Percentiles rank a stretch among this genome's conserved stretches.
Evolutionary conservation across 108 stramenopile species (phyloP).

Genomic region (Conticribra weissflogii): DNA sequence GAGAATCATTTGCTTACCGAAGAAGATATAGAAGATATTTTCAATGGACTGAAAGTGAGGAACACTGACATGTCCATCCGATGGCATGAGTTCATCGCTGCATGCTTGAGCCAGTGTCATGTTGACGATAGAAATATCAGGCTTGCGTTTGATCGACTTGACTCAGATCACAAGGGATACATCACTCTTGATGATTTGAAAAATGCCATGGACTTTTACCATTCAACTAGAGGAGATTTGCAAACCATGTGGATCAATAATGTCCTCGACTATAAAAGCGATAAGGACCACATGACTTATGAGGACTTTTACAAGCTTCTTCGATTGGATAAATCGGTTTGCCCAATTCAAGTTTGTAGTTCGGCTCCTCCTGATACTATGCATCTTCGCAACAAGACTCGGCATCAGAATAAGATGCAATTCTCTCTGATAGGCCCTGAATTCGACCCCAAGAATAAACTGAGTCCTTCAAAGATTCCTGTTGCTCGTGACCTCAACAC

Average conservation of each 20-base stretch:
- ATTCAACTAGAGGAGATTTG: conserved; percentile 10
- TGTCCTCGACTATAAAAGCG: conserved; percentile 17
- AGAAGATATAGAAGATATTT: conserved; percentile 63
- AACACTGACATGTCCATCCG: conserved; percentile 60
- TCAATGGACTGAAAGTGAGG: conserved; percentile 54
- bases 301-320: conserved; percentile 32
- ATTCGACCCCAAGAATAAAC: too few species aligned
- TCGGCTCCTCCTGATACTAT: background rate
- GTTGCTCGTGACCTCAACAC: too few species aligned
- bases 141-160: conserved; percentile 77
- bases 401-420: background rate
- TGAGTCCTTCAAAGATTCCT: too few species aligned
- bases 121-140: conserved; percentile 75
- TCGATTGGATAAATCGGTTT: conserved; percentile 7
- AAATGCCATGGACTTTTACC: conserved; percentile 48
- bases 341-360: conserved; percentile 1
- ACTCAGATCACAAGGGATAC: conserved; percentile 63
- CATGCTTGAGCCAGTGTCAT: conserved; percentile 65
- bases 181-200: conserved; percentile 64
- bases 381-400: background rate
- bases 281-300: conserved; percentile 33
- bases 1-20: conserved; percentile 56
- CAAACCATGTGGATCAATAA: conserved; percentile 23
- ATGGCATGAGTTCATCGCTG: conserved; percentile 84
- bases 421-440: too few species aligned